A percentile compares a stretch with the other conserved stretches of the same genome.
Conservation (phyloP, 192 early-diverging fungal genomes). For the Haplosporangium gracile region DNA sequence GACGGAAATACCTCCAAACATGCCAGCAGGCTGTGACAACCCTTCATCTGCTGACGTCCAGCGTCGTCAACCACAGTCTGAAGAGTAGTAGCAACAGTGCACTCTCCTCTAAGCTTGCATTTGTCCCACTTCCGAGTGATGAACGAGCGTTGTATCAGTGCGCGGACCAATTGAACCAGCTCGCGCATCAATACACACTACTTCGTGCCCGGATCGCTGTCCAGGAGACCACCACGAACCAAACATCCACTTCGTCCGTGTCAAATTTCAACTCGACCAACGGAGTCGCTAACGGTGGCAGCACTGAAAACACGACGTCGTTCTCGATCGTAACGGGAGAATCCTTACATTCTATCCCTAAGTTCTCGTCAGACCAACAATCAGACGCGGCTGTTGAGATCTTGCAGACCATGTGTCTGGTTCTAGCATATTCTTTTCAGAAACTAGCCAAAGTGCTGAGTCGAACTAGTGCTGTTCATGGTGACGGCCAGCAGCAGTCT, state of each 20-base stretch:
- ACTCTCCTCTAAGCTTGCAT: background rate
- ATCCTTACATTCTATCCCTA: background rate
- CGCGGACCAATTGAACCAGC: constrained; percentile 25
- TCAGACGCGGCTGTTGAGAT: constrained; percentile 35
- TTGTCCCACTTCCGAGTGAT: constrained; percentile 14
- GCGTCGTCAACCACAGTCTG: background rate
- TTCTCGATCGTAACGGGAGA: background rate
- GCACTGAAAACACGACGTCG: background rate
- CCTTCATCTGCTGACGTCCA: constrained; percentile 22
- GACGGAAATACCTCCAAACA: constrained; percentile 26
- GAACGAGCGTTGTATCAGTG: constrained; percentile 22
- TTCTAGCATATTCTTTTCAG: constrained; percentile 37
- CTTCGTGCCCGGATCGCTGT: constrained; percentile 14
- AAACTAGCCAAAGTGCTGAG: constrained; percentile 27
- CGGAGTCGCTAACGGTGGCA: background rate
- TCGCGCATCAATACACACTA: constrained; percentile 44
- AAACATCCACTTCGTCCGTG: background rate
- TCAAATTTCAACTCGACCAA: background rate
- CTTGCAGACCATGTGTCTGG: constrained; percentile 39
- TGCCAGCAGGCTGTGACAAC: constrained; percentile 30
- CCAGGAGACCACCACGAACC: background rate
- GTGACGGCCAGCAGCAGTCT: background rate
- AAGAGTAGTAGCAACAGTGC: background rate
- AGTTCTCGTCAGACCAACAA: background rate
- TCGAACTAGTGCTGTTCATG: background rate